Base-by-base conservation (phyloP, 768 basidiomycete species). In the Russula compacta region DNA sequence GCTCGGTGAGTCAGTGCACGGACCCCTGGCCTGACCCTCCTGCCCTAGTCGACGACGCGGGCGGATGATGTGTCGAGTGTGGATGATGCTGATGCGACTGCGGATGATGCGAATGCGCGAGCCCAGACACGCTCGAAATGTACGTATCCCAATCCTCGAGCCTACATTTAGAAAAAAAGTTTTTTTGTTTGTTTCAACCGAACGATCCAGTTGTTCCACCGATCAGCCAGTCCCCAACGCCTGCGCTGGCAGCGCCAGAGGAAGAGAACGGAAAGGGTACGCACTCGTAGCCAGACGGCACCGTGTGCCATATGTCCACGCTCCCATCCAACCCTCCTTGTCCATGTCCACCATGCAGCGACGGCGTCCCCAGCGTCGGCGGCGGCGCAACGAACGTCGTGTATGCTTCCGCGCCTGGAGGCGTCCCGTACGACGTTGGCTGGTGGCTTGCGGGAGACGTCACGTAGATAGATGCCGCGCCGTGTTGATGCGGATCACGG, bases 111-210 rank as follows among this genome's bases (percentile, higher is more conserved):
- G 58, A 36, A 19, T 63, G 64, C 19, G 55, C 24, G 39, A 63
- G 51, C 10, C 65, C 59, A 5, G 64, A 63, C 35, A 65, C 43
- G 42, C 19, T 63, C 52, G 63, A 56, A 19, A 66, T 57, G 53
- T 66, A 66, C 52, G 58, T 46, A 43, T 58, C 55, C 65, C 65
- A 66, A 14, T 66, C 65, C 36, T 60, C 63, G 44, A 64, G 52
- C 59, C 65, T 66, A 32, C 17, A 32, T 14, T 10, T 2, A 33
- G n/a, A 8, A 40, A 6, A 12, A 40, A 40, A 9, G n/a, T n/a
- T n/a, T n/a, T n/a, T n/a, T n/a, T n/a, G n/a, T n/a, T n/a, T n/a
- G n/a, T n/a, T 33, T 9, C 56, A 32, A 44, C 17, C 44, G 4
- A 53, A 48, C 14, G 42, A 61, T 10, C n/a, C 21, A 6, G 36